A percentile compares a stretch with the other conserved stretches of the same genome.
phyloP scores from a whole-genome alignment of 1,284 basidiomycete species.

The Schizopora paradoxa region DNA sequence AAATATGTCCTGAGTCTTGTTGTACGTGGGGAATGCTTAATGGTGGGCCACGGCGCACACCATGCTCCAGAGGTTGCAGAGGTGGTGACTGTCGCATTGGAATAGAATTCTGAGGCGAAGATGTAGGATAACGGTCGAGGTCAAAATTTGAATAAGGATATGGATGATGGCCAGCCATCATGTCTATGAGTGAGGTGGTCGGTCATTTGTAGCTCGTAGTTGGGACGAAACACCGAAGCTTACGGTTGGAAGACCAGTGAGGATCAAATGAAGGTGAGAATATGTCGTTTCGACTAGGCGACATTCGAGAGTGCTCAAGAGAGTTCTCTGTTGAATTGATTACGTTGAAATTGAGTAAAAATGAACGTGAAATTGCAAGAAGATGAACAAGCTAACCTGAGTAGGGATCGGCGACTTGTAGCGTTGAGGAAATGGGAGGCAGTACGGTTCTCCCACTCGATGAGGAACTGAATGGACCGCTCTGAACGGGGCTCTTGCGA shows the following conservation, averaged over 20 bases:
- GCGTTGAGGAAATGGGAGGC: constrained; percentile 75
- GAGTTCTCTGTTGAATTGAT: constrained; percentile 9
- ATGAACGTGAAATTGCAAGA: constrained; percentile 41
- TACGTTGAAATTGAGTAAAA: constrained; percentile 34
- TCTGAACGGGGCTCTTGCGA: constrained; percentile 55
- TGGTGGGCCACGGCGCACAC: constrained; percentile 44
- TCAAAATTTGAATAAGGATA: constrained; percentile 34
- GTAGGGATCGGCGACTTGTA: constrained; percentile 51
- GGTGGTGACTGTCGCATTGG: constrained; percentile 43
- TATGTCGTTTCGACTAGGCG: constrained; percentile 15
- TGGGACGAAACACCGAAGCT: constrained; percentile 8
- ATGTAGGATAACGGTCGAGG: constrained; percentile 51
- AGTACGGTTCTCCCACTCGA: constrained; percentile 84
- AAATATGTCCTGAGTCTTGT: constrained; percentile 22
- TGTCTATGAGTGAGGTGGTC: constrained; percentile 5
- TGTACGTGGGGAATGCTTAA: constrained; percentile 31
- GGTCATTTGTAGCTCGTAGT: constrained; percentile 6
- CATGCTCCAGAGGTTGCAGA: constrained; percentile 37
- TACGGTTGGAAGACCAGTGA: constrained; percentile 18
- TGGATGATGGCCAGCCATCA: constrained; percentile 18
- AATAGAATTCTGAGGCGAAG: constrained; percentile 44
- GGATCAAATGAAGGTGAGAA: constrained; percentile 16
- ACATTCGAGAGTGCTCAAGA: constrained; percentile 13
- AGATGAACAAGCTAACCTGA: constrained; percentile 34
- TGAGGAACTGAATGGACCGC: constrained; percentile 65